Base-by-base conservation (phyloP, 1,284 basidiomycete species). In the Anthracocystis walkeri region DNA sequence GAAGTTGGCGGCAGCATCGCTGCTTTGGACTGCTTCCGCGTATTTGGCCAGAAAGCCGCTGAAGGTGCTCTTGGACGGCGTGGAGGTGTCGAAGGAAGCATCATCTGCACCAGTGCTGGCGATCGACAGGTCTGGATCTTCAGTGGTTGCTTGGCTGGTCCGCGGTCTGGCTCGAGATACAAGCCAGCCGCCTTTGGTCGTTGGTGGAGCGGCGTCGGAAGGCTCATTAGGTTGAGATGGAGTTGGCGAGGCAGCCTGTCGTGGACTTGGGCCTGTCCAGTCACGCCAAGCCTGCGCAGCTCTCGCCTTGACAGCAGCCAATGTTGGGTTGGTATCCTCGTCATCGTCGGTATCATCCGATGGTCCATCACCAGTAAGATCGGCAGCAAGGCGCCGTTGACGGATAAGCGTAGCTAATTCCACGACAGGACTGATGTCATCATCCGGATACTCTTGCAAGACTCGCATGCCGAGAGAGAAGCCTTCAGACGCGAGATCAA, bases 1-100 rank as follows among this genome's bases (percentile, higher is more conserved):
- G 7, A 85, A 42, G 38, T 70, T 81, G 20, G 83, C 83, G 2
- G 79, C 82, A 5, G 82, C 77, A 45, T 85, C 79, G 52, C 80
- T 82, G 35, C 72, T 77, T 38, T 85, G 83, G 16, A 84, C 65
- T 3, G 79, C 81, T 31, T 83, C 79, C 23, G 79, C 75, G 27
- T 79, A 81, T 29, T 73, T 66, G n/a, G 69, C 72, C 42, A 79
- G 46, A 14, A 79, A 67, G 31, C 65, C 74, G 50, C 62, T 66
- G 33, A 66, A 46, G 35, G 59, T 61, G 53, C 48, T 46, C 21
- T 69, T 70, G 40, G 67, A 75, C 6, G 67, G 44, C 2, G 67
- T 75, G 20, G 73, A 75, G 2, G 53, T 25, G 27, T 61, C 61
- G 5, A 65, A 65, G 6, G 40, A 23, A 7, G 41, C 57, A 14